Evolutionary conservation across 2,329 filamentous ascomycete genomes (phyloP).

Genomic region (Pyricularia grisea): DNA sequence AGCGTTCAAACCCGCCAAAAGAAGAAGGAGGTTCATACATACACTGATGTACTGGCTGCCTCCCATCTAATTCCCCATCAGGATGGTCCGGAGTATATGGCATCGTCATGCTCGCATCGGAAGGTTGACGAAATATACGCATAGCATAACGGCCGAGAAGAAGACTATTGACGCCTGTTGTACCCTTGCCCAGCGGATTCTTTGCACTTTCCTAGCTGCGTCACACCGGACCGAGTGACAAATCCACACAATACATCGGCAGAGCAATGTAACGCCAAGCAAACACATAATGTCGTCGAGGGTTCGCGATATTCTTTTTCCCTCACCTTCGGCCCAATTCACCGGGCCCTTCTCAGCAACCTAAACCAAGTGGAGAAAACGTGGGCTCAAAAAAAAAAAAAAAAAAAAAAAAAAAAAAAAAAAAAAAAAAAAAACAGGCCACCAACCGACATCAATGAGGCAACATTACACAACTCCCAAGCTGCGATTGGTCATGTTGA

Average conservation of each 20-base stretch:
- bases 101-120: not conserved
- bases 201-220: not conserved
- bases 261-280: not conserved
- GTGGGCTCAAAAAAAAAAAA: not conserved
- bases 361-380: not conserved
- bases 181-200: not conserved
- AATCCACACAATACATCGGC: not conserved
- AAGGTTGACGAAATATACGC: not conserved
- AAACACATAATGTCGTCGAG: not conserved
- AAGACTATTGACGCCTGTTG: not conserved
- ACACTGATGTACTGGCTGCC: not conserved
- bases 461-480: not conserved
- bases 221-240: not conserved
- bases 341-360: not conserved
- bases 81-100: not conserved
- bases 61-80: not conserved
- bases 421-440: not conserved
- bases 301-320: not conserved
- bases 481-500: not conserved
- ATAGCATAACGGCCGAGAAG: not conserved
- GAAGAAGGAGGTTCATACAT: not conserved
- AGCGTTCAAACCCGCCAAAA: not conserved
- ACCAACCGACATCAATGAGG: not conserved
- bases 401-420: not conserved
- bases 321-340: not conserved